Percentiles rank a stretch among this genome's conserved stretches.
Evolutionary conservation across 2,329 filamentous ascomycete genomes (phyloP).

Genomic region (Beauveria pseudobassiana): DNA sequence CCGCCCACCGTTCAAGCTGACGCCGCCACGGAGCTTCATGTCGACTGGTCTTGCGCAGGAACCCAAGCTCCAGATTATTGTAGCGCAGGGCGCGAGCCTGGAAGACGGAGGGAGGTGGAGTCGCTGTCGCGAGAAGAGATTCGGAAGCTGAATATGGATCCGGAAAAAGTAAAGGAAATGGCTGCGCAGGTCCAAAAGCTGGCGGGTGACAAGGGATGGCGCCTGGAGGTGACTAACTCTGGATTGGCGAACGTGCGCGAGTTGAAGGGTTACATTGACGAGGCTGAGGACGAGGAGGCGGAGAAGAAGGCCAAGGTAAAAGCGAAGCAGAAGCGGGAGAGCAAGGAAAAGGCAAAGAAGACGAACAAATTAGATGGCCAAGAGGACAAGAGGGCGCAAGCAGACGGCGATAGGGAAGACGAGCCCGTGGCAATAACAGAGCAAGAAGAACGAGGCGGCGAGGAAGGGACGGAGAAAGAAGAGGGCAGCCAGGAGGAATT

Average conservation of each 20-base stretch:
- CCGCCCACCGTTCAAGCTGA: conserved; percentile 37
- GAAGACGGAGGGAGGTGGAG: conserved; percentile 53
- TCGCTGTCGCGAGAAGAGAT: conserved; percentile 60
- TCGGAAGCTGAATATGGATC: conserved; percentile 58
- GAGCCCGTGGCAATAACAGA: conserved; percentile 15
- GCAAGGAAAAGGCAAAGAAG: conserved; percentile 12
- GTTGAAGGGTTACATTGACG: conserved; percentile 58
- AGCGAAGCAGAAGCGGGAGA: conserved; percentile 1
- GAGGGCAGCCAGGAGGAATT: conserved; percentile 44
- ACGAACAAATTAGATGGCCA: conserved; percentile 1
- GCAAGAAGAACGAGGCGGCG: not conserved
- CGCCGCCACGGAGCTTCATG: conserved; percentile 36
- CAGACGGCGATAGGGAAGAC: conserved; percentile 18
- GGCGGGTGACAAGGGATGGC: conserved; percentile 68
- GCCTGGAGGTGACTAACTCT: conserved; percentile 68
- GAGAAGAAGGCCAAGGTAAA: not conserved
- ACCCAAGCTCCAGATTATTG: conserved; percentile 27
- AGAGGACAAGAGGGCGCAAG: not conserved
- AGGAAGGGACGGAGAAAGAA: conserved; percentile 15
- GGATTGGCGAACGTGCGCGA: conserved; percentile 49
- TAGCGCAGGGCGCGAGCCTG: conserved; percentile 38
- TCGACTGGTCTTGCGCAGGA: conserved; percentile 17
- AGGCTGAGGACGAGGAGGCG: conserved; percentile 17
- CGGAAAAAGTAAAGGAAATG: conserved; percentile 61
- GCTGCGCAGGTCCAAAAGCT: conserved; percentile 59